Evolutionary conservation across 2,329 filamentous ascomycete genomes (phyloP), one percentile per base, ranked within the genome.

Genomic region (Sclerotinia glacialis): DNA sequence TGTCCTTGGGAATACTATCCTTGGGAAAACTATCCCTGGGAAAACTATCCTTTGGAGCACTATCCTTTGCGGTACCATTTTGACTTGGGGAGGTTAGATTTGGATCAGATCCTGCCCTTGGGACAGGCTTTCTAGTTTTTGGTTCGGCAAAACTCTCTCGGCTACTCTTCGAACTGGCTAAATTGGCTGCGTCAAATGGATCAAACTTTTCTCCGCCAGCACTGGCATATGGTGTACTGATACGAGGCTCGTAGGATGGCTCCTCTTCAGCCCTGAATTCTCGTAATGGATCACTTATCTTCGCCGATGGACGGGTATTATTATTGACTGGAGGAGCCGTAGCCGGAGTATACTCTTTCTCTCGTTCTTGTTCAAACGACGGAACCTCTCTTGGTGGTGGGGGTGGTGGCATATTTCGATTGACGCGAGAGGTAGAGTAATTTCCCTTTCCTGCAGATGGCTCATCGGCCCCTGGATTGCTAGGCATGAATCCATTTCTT

Each of bases 201-300:
- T 86, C 82, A 5, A 84, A 83, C 76, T 83, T 87, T 74, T 88
- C 86, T 44, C 86, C 85, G 16, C 83, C 80, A 42, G 83, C 80
- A 1, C 79, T 81, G 52, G 81, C 79, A 72, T 88, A 88, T 0
- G 85, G 85, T 7, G 83, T 84, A 70, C 83, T 84, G 65, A 85
- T 80, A n/a, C 85, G 80, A n/a, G 76, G 74, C 67, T 86, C 83
- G 53, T 78, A 78, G 0, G 75, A 76, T 8, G 68, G 44, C 16
- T 67, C 58, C 18, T 61, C 52, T 47, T 72, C 61, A 12, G 46
- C 16, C 71, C 79, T 78, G 67, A 85, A 84, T 61, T 80, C 78
- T 28, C 78, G 80, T 52, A 85, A 72, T 2, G 82, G 82, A 68
- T 86, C 82, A 28, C 34, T 54, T 8, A 5, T 26, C 37, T 37